Percentiles rank a stretch among this genome's conserved stretches.
These are phyloP conservation scores for Penicillium cosmopolitanum DNA, from an alignment of 495 filamentous ascomycete species.

Conservation along the genomic window DNA sequence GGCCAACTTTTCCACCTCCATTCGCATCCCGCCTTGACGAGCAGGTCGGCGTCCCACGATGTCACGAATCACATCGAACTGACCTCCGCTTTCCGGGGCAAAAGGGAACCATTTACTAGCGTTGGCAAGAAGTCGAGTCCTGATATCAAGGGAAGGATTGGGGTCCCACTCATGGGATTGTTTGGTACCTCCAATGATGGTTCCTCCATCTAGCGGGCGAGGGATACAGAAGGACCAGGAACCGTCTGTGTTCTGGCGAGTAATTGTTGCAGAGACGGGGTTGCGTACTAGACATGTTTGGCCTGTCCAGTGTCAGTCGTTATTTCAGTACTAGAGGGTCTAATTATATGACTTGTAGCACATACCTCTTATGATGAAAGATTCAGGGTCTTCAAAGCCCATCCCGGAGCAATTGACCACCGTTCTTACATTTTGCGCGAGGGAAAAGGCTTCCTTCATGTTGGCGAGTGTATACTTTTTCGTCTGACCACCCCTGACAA, in stretches of 20 bases:
- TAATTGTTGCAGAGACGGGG: constrained; percentile 56
- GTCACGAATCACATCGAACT: constrained; percentile 51
- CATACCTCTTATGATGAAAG: constrained; percentile 60
- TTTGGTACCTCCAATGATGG: constrained; percentile 66
- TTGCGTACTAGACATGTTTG: constrained; percentile 53
- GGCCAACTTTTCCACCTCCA: constrained; percentile 41
- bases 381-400: constrained; percentile 54
- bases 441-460: constrained; percentile 51
- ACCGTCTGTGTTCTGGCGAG: constrained; percentile 60
- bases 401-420: constrained; percentile 64
- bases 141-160: constrained; percentile 47
- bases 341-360: neutral
- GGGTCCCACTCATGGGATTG: constrained; percentile 60
- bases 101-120: constrained; percentile 51
- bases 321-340: neutral
- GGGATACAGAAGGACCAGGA: constrained; percentile 65
- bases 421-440: constrained; percentile 41
- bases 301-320: constrained; percentile 18
- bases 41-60: constrained; percentile 50
- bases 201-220: constrained; percentile 61
- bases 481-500: constrained; percentile 51
- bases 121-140: constrained; percentile 50
- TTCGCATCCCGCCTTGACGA: constrained; percentile 46
- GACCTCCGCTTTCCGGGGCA: constrained; percentile 33
- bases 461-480: constrained; percentile 47